Evolutionary conservation across 495 filamentous ascomycete species (phyloP), one percentile per base, ranked within the genome.

Genomic region (Aspergillus haitiensis): DNA sequence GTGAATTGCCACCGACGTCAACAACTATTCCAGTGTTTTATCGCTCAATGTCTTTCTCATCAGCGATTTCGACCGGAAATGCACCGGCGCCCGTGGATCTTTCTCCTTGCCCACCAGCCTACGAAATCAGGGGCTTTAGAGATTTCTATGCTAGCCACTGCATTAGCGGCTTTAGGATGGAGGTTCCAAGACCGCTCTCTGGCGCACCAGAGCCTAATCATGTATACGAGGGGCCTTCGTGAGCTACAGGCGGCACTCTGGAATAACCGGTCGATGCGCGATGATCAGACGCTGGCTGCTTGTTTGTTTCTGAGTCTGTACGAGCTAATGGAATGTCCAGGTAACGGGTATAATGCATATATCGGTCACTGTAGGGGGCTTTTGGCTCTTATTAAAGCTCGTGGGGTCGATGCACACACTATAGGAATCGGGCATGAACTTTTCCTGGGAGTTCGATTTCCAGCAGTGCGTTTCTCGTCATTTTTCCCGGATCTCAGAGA

Each of bases 321-420:
- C 49, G 75, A 78, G 56, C 56, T 70, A 8, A 50, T 69, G 16
- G 72, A 78, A 58, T 77, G 75, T 51, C 75, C 75, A 0, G 58
- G 54, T 45, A 37, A 58, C 15, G 59, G 53, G n/a, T 21, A 57
- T 5, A 39, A 64, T 2, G 75, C 60, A 2, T 78, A 73, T 59
- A 58, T 62, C 21, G 64, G 56, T 12, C 75, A 78, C 51, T 66
- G 69, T 27, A 58, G 65, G 10, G 75, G 73, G 8, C 59, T 71
- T 42, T 37, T 68, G 18, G 64, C 64, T 36, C 57, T 78, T 27
- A 58, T 74, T 46, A 56, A 74, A 60, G 37, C 64, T 8, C 68
- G 72, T 42, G 75, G 75, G 11, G 64, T 70, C 3, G 39, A 66
- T 35, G 59, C 66, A n/a, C 70, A 74, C 57, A 44, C 40, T 9